A percentile compares a stretch with the other conserved stretches of the same genome.
Conservation (phyloP, 208 protist genomes). For the Trypanosoma theileri region DNA sequence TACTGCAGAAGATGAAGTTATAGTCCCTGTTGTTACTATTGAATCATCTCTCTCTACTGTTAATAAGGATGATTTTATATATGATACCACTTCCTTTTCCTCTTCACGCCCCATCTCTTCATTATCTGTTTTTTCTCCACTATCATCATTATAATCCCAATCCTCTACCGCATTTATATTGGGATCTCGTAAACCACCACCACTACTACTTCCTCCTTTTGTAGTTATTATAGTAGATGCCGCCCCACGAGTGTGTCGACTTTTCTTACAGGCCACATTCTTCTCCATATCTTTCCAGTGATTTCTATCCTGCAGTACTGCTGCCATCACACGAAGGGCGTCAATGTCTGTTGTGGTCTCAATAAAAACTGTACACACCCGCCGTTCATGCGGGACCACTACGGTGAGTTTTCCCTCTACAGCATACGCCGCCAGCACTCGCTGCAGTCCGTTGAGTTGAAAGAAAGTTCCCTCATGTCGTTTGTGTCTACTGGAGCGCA, state of each 20-base stretch:
- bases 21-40: background rate
- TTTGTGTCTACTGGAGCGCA: constrained; percentile 64
- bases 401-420: constrained; percentile 71
- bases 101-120: background rate
- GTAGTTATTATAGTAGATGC: background rate
- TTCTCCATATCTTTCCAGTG: constrained; percentile 63
- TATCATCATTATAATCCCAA: constrained; percentile 13
- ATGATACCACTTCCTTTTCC: background rate
- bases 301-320: constrained; percentile 46
- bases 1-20: background rate
- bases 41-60: too few species aligned
- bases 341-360: constrained; percentile 59
- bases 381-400: constrained; percentile 51
- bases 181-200: constrained; percentile 5
- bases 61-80: too few species aligned
- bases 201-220: background rate
- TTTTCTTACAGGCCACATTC: constrained; percentile 54
- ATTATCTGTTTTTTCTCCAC: background rate
- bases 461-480: constrained; percentile 76
- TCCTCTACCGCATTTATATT: background rate
- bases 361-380: constrained; percentile 68
- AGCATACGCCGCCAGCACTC: constrained; percentile 52
- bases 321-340: constrained; percentile 67
- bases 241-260: background rate
- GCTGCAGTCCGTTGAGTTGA: constrained; percentile 42